These are phyloP conservation scores for Licmophora abbreviata DNA, from an alignment of 108 stramenopile species.

Conservation along the genomic window DNA sequence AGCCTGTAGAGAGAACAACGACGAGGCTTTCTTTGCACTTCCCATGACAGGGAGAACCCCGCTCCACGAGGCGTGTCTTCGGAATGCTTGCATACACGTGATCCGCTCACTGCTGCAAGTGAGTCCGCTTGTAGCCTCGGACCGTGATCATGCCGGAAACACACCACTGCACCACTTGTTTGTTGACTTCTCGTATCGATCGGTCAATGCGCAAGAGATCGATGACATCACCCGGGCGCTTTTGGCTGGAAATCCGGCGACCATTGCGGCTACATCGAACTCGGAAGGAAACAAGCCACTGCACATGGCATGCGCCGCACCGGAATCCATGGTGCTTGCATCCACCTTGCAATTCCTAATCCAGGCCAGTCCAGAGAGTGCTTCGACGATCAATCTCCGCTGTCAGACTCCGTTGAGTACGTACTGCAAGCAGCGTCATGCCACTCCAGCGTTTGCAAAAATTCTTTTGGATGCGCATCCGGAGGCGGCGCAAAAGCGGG, in stretches of 20 bases:
- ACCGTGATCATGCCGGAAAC: constrained; percentile 21
- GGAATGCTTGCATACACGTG: constrained; percentile 28
- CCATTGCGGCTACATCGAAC: constrained; percentile 13
- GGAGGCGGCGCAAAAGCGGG: constrained; percentile 9
- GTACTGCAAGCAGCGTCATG: constrained; percentile 26
- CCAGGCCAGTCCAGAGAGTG: constrained; percentile 12
- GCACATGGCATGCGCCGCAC: constrained; percentile 25
- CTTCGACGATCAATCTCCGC: constrained; percentile 7
- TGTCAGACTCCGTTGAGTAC: constrained; percentile 24
- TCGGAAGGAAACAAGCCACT: constrained; percentile 18
- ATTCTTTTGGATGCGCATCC: constrained; percentile 21
- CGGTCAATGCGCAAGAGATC: constrained; percentile 15
- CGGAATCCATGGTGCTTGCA: constrained; percentile 30
- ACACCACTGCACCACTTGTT: constrained; percentile 39
- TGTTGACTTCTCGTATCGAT: constrained; percentile 16
- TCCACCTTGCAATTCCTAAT: constrained; percentile 15
- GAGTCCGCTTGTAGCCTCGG: constrained; percentile 7
- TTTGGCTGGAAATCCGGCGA: constrained; percentile 11
- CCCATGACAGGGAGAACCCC: constrained; percentile 19
- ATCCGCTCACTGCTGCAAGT: constrained; percentile 24
- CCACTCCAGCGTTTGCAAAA: constrained; percentile 23
- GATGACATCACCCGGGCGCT: constrained; percentile 16
- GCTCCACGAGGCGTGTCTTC: constrained; percentile 37
- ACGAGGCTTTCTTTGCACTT: constrained; percentile 15
- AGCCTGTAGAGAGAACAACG: constrained; percentile 7